A percentile compares a stretch with the other conserved stretches of the same genome.
Conservation (phyloP, 805 yeast species). For the Candida railenensis region DNA sequence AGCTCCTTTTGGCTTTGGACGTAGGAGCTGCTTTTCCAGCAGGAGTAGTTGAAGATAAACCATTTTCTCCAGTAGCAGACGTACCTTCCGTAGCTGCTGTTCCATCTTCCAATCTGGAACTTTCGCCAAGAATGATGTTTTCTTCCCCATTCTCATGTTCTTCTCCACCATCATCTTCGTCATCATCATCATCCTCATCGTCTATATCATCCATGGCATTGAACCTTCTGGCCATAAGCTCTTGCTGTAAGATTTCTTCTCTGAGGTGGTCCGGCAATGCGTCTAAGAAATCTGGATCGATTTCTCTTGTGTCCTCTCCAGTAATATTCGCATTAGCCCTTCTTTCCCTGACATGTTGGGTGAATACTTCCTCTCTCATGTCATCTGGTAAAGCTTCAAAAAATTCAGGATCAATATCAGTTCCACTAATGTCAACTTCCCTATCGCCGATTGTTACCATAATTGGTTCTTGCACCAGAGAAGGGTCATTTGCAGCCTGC, state of each 20-base stretch:
- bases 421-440: conserved; percentile 81
- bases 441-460: conserved; percentile 73
- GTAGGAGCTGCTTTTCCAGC: conserved; percentile 6
- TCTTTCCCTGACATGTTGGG: conserved; percentile 78
- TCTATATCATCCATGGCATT: conserved; percentile 20
- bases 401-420: conserved; percentile 91
- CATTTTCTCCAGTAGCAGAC: conserved; percentile 7
- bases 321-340: conserved; percentile 53
- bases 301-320: conserved; percentile 54
- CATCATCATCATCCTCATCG: conserved; percentile 22
- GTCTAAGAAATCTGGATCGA: conserved; percentile 76
- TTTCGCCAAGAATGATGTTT: conserved; percentile 10
- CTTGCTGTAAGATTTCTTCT: conserved; percentile 60
- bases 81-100: conserved; percentile 2
- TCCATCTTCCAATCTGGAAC: neutral
- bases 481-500: conserved; percentile 17
- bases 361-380: conserved; percentile 87
- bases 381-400: conserved; percentile 88
- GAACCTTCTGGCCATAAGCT: conserved; percentile 44
- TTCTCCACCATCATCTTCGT: conserved; percentile 19
- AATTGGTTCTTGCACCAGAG: conserved; percentile 45
- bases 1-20: conserved; percentile 32
- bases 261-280: conserved; percentile 74
- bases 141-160: conserved; percentile 16
- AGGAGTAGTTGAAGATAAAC: neutral